phyloP scores from a whole-genome alignment of 345 rosid species.

The Triadica sebifera region DNA sequence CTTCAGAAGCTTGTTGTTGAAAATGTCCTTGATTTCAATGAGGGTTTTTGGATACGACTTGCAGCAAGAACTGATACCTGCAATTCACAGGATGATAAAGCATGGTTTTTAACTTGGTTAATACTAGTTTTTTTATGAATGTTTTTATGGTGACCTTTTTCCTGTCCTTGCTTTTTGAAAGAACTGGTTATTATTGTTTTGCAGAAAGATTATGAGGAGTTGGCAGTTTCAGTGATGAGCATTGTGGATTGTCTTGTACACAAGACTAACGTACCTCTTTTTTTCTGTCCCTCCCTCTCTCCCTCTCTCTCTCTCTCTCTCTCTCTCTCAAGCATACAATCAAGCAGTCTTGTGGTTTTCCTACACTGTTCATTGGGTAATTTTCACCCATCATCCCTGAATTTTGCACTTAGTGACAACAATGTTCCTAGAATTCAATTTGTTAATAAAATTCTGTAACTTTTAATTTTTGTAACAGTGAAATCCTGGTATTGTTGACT shows the following conservation, averaged over 20 bases:
- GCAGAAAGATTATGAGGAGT: constrained; percentile 93
- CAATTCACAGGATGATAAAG: constrained; percentile 92
- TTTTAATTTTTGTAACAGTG: no score
- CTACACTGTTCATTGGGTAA: neutral
- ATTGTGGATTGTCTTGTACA: constrained; percentile 79
- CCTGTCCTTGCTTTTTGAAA: constrained; percentile 8
- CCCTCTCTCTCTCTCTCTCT: no score
- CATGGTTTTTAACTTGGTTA: constrained; percentile 44
- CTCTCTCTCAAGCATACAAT: neutral
- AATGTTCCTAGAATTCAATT: no score
- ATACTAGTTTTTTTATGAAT: constrained; percentile 23
- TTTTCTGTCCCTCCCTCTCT: constrained; percentile 1
- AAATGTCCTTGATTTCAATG: constrained; percentile 85
- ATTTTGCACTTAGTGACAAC: no score
- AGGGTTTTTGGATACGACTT: constrained; percentile 80
- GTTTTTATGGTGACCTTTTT: constrained; percentile 19
- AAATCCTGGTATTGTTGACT: no score
- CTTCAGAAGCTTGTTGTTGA: constrained; percentile 77
- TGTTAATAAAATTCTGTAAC: no score
- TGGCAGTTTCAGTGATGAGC: constrained; percentile 75
- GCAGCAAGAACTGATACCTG: constrained; percentile 85
- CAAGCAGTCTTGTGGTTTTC: neutral
- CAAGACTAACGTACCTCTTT: constrained; percentile 59
- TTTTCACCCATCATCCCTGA: no score
- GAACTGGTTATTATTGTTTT: constrained; percentile 17